A percentile compares a stretch with the other conserved stretches of the same genome.
These are phyloP conservation scores for Daldinia caldariorum DNA, from an alignment of 495 filamentous ascomycete species.

Conservation along the genomic window DNA sequence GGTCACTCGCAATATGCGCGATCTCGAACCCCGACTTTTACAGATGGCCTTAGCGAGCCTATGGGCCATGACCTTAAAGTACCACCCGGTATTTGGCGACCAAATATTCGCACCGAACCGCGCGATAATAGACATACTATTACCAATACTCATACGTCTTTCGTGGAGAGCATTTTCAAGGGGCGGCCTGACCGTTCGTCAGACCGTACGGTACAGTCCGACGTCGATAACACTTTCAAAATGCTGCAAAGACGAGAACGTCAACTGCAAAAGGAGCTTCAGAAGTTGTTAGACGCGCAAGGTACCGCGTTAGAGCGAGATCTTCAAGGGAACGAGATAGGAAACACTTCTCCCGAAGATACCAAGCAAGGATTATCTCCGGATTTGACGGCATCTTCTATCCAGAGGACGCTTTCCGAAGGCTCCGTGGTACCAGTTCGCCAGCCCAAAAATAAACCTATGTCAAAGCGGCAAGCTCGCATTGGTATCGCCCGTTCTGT, in stretches of 20 bases:
- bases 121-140: constrained; percentile 19
- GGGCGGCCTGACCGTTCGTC: constrained; percentile 33
- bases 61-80: constrained; percentile 13
- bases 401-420: constrained; percentile 24
- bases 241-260: constrained; percentile 62
- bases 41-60: constrained; percentile 6
- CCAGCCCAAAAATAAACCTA: constrained; percentile 65
- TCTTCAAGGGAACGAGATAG: constrained; percentile 50
- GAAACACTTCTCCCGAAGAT: constrained; percentile 55
- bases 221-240: constrained; percentile 47
- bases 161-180: constrained; percentile 45
- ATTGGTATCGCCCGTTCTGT: constrained; percentile 77
- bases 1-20: constrained; percentile 24
- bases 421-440: constrained; percentile 67
- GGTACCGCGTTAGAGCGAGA: constrained; percentile 72
- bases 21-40: constrained; percentile 15
- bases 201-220: constrained; percentile 22
- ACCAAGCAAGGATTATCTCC: constrained; percentile 19
- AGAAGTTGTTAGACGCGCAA: constrained; percentile 85
- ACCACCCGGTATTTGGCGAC: constrained; percentile 39
- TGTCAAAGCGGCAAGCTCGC: constrained; percentile 73
- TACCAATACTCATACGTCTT: constrained; percentile 23
- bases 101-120: constrained; percentile 31
- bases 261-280: constrained; percentile 78
- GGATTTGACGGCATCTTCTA: constrained; percentile 13